These are phyloP conservation scores for Apocynum venetum DNA, from an alignment of 257 asterid species.

Conservation along the genomic window DNA sequence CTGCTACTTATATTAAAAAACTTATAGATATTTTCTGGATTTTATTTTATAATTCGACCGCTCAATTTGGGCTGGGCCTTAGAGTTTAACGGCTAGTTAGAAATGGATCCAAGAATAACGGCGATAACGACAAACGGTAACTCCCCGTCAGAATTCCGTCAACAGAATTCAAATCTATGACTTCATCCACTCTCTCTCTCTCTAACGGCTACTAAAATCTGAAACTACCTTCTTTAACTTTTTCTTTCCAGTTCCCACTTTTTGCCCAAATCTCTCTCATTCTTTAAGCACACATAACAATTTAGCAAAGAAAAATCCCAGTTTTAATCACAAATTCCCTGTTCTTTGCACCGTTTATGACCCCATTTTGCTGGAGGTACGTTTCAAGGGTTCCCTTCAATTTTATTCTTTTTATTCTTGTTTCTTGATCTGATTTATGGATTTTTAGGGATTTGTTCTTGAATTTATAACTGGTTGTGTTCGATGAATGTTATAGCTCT, in stretches of 20 bases:
- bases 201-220: constrained; percentile 29
- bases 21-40: no score
- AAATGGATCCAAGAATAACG: constrained; percentile 22
- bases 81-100: constrained; percentile 20
- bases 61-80: constrained; percentile 3
- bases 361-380: constrained; percentile 12
- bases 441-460: background rate
- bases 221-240: background rate
- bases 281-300: background rate
- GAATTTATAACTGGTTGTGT: background rate
- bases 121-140: constrained; percentile 18
- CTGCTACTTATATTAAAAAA: no score
- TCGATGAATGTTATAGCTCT: background rate
- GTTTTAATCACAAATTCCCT: background rate
- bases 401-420: background rate
- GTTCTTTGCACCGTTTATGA: background rate
- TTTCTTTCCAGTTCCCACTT: background rate
- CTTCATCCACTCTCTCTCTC: background rate
- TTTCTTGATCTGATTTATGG: background rate
- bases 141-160: constrained; percentile 16
- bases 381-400: constrained; percentile 6
- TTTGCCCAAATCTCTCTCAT: background rate
- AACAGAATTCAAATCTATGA: constrained; percentile 19
- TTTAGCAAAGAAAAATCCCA: background rate
- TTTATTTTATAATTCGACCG: no score